Percentiles rank a stretch among this genome's conserved stretches.
These are phyloP conservation scores for Huiozyma naganishii DNA, from an alignment of 805 yeast genomes.

Conservation along the genomic window DNA sequence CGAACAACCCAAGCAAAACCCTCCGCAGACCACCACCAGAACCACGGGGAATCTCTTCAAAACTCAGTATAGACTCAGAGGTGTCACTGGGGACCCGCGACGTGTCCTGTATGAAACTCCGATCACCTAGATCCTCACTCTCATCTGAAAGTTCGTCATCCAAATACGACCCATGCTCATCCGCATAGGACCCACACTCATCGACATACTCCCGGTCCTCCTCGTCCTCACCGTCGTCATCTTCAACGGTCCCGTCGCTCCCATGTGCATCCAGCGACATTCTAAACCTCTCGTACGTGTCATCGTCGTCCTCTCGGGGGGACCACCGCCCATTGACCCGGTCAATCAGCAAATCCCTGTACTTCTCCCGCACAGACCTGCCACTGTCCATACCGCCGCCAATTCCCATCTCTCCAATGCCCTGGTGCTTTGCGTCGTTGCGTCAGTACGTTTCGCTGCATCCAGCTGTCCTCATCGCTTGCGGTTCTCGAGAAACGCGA, in stretches of 20 bases:
- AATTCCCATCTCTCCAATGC: too few species aligned
- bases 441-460: too few species aligned
- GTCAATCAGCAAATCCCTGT: slow-evolving; percentile 9
- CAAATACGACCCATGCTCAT: slow-evolving; percentile 3
- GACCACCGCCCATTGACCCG: slow-evolving; percentile 1
- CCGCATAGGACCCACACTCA: slow-evolving; percentile 5
- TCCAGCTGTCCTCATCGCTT: too few species aligned
- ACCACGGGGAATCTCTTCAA: too few species aligned
- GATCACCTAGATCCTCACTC: background rate
- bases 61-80: too few species aligned
- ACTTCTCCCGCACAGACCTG: background rate
- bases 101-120: slow-evolving; percentile 1
- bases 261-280: slow-evolving; percentile 1
- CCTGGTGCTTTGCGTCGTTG: too few species aligned
- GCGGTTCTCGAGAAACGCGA: too few species aligned
- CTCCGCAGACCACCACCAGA: background rate
- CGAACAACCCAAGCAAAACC: background rate
- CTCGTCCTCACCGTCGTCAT: slow-evolving; percentile 9
- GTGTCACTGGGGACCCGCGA: too few species aligned
- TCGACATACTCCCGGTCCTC: slow-evolving; percentile 5
- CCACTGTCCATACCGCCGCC: too few species aligned
- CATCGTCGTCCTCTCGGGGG: background rate
- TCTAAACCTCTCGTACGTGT: background rate
- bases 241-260: slow-evolving; percentile 2
- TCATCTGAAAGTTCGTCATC: background rate